A percentile compares a stretch with the other conserved stretches of the same genome.
Conservation (phyloP, 2,329 filamentous ascomycete species). For the Trichoderma semiorbis region DNA sequence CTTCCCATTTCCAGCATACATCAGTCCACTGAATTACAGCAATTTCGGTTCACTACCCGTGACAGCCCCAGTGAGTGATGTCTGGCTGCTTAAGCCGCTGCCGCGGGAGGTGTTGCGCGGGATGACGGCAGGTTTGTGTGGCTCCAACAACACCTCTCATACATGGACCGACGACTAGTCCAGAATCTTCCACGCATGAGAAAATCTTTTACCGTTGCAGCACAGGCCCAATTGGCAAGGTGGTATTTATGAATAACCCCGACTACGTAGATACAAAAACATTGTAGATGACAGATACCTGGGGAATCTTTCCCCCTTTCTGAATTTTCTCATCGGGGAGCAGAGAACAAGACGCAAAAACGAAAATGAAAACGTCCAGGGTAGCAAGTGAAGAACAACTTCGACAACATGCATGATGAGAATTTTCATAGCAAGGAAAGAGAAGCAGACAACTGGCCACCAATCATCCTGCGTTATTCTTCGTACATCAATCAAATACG, state of each 20-base stretch:
- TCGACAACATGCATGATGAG: neutral
- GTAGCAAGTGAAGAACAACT: neutral
- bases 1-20: neutral
- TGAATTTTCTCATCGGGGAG: neutral
- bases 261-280: neutral
- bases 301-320: neutral
- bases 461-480: neutral
- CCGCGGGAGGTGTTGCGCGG: neutral
- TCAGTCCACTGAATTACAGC: neutral
- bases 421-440: neutral
- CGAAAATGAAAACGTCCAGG: neutral
- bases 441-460: neutral
- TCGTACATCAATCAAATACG: neutral
- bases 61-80: neutral
- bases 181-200: conserved; percentile 1
- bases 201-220: neutral
- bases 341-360: neutral
- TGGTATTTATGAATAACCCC: neutral
- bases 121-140: neutral
- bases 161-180: neutral
- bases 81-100: neutral
- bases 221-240: neutral
- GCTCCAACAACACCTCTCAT: neutral
- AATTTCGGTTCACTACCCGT: neutral
- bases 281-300: neutral